Conservation (phyloP, 805 yeast species). For the Sugiyamaella chiloensis region DNA sequence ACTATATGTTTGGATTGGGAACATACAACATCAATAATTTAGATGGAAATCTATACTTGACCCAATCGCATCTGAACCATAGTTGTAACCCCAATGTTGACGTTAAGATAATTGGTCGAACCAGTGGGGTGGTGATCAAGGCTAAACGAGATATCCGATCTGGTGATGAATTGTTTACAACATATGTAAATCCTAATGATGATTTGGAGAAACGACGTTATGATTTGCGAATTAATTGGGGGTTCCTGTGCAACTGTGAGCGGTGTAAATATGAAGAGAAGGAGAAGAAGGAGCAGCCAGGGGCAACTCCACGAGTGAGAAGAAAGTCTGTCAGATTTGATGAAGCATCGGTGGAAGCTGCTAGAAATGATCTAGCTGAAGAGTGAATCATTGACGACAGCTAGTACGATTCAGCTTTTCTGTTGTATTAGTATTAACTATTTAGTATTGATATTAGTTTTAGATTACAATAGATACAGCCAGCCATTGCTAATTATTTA, state of each 20-base stretch:
- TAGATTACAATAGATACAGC: too few relatives aligned
- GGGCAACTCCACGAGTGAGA: slow-evolving; percentile 15
- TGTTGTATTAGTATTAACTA: neutral
- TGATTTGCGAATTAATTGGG: slow-evolving; percentile 71
- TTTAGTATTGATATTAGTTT: too few relatives aligned
- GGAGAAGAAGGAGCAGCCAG: slow-evolving; percentile 13
- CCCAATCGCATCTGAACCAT: slow-evolving; percentile 73
- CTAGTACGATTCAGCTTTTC: neutral
- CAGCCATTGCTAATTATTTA: too few relatives aligned
- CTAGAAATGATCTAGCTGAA: neutral
- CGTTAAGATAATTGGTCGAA: slow-evolving; percentile 41
- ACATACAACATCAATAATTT: slow-evolving; percentile 71
- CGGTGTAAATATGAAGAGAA: slow-evolving; percentile 63
- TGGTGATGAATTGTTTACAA: slow-evolving; percentile 66
- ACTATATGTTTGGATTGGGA: slow-evolving; percentile 62
- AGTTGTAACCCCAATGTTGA: slow-evolving; percentile 69
- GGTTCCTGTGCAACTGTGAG: slow-evolving; percentile 66
- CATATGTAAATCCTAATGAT: slow-evolving; percentile 67
- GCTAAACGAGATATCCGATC: slow-evolving; percentile 56
- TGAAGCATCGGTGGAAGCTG: slow-evolving; percentile 3
- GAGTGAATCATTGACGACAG: neutral
- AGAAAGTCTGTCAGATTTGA: slow-evolving; percentile 27
- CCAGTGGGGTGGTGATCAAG: slow-evolving; percentile 55
- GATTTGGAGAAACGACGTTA: slow-evolving; percentile 61
- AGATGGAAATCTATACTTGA: slow-evolving; percentile 53